Conservation (phyloP, 2,329 filamentous ascomycete genomes). For the Aphanocladium album region DNA sequence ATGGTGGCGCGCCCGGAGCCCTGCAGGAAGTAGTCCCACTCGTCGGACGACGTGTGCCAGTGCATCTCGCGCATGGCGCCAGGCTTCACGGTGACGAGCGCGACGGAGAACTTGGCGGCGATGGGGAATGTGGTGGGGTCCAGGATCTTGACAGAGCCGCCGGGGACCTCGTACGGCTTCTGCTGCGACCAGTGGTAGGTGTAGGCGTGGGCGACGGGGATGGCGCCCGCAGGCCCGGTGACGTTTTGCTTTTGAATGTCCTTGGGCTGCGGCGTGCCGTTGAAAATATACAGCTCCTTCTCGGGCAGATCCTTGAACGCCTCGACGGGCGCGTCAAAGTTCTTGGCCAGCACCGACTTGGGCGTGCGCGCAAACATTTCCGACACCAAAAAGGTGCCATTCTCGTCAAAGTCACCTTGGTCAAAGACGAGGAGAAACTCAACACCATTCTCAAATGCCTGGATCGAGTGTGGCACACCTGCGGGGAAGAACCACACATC, state of each 20-base stretch:
- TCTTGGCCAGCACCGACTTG: constrained; percentile 50
- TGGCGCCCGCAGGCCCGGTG: constrained; percentile 38
- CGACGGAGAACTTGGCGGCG: constrained; percentile 49
- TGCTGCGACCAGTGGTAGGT: constrained; percentile 50
- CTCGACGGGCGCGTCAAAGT: constrained; percentile 43
- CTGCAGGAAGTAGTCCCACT: constrained; percentile 57
- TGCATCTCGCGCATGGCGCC: constrained; percentile 62
- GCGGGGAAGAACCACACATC: constrained; percentile 52
- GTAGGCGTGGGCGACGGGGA: constrained; percentile 36
- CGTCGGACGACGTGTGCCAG: constrained; percentile 57
- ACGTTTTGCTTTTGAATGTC: constrained; percentile 43
- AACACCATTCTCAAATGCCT: constrained; percentile 48
- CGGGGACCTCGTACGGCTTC: constrained; percentile 44
- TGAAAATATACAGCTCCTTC: constrained; percentile 48
- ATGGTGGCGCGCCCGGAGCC: constrained; percentile 53
- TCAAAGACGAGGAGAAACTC: constrained; percentile 60
- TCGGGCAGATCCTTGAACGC: constrained; percentile 44
- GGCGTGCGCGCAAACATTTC: constrained; percentile 48
- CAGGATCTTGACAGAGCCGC: constrained; percentile 55
- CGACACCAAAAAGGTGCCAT: constrained; percentile 53
- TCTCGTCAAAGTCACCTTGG: constrained; percentile 53
- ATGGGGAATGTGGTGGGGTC: constrained; percentile 54
- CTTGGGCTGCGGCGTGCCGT: constrained; percentile 42
- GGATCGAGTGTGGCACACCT: constrained; percentile 47
- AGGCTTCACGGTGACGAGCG: constrained; percentile 52